phyloP scores from a whole-genome alignment of 352 stramenopile species.

The Phytophthora aleatoria region DNA sequence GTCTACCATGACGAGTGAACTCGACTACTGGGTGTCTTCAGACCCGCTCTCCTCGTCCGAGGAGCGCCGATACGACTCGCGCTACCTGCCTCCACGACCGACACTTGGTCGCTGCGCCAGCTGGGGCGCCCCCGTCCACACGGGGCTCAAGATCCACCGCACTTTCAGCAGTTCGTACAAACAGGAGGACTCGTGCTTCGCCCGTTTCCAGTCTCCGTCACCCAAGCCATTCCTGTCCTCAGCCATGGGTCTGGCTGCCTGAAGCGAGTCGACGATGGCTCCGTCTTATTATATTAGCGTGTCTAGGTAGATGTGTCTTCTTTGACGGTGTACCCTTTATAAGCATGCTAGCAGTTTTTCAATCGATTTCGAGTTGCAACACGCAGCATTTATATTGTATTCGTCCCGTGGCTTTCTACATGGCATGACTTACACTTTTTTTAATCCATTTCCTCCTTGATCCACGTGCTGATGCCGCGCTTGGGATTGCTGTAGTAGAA shows the following conservation, averaged over 20 bases:
- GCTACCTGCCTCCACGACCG: conserved; percentile 9
- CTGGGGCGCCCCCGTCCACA: conserved; percentile 14
- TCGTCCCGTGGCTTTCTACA: conserved; percentile 28
- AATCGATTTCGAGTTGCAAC: conserved; percentile 19
- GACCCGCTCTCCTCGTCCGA: conserved; percentile 30
- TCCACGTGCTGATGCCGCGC: conserved; percentile 89
- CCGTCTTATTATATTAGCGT: conserved; percentile 24
- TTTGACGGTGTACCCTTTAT: conserved; percentile 17
- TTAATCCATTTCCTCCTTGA: conserved; percentile 87
- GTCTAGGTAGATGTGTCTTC: conserved; percentile 11
- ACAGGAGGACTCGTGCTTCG: conserved; percentile 14
- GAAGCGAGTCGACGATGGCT: neutral
- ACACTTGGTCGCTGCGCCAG: conserved; percentile 24
- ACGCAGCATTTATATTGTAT: conserved; percentile 23
- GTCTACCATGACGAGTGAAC: conserved; percentile 44
- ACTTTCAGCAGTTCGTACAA: conserved; percentile 17
- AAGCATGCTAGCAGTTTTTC: conserved; percentile 22
- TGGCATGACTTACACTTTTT: conserved; percentile 22
- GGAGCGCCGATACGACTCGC: conserved; percentile 18
- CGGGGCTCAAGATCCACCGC: conserved; percentile 31
- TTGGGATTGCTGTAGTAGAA: conserved; percentile 92
- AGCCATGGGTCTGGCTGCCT: conserved; percentile 22
- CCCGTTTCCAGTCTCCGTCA: conserved; percentile 15
- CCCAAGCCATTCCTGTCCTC: conserved; percentile 16
- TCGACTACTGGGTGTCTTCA: conserved; percentile 49